phyloP scores from a whole-genome alignment of 106 monocot genomes.

The Dioscorea zingiberensis region DNA sequence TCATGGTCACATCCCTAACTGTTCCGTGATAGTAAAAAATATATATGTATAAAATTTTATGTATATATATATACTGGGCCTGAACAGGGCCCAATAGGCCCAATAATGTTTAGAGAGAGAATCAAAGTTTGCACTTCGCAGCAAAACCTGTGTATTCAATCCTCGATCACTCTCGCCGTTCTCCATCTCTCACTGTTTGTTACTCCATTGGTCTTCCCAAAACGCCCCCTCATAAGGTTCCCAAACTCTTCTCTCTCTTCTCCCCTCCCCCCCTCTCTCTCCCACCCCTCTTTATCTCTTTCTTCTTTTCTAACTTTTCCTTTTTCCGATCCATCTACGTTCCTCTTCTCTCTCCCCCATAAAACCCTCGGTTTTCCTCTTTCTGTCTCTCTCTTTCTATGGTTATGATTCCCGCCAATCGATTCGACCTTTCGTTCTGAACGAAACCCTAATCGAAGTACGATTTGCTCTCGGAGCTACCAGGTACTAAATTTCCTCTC shows the following conservation, averaged over 20 bases:
- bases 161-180: background rate
- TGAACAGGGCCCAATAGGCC: too few relatives aligned
- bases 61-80: too few relatives aligned
- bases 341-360: conserved; percentile 1
- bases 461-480: too few relatives aligned
- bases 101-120: too few relatives aligned
- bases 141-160: too few relatives aligned
- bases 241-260: background rate
- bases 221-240: background rate
- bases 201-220: background rate
- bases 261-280: background rate
- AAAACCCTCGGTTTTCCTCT: background rate
- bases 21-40: too few relatives aligned
- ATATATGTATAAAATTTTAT: too few relatives aligned
- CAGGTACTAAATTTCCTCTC: too few relatives aligned
- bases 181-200: background rate
- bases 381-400: background rate
- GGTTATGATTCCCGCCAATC: conserved; percentile 2
- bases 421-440: background rate
- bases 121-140: too few relatives aligned
- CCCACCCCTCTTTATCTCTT: background rate
- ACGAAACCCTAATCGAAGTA: background rate
- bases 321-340: background rate
- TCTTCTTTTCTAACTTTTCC: background rate
- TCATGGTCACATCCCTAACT: too few relatives aligned